Evolutionary conservation across 148 eudicot genomes (phyloP).

Genomic region (Camellia japonica): DNA sequence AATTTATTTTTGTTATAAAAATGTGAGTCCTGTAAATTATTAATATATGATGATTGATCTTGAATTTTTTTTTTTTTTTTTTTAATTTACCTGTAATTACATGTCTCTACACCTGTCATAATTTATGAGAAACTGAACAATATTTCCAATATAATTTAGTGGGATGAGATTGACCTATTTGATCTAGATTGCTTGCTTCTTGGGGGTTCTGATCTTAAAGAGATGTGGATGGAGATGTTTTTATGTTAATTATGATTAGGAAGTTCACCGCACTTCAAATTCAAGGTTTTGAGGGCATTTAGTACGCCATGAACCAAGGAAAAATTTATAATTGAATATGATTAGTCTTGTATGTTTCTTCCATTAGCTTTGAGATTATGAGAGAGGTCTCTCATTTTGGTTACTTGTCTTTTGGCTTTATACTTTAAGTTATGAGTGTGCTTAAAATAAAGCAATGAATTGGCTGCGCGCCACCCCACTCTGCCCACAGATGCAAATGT

Average conservation of each 20-base stretch:
- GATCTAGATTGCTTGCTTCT: background rate
- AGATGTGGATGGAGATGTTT: conserved; percentile 1
- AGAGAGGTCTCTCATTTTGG: background rate
- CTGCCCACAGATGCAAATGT: background rate
- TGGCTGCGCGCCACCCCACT: background rate
- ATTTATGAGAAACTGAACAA: too few relatives aligned
- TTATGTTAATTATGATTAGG: background rate
- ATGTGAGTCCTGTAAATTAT: background rate
- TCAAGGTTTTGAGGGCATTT: background rate
- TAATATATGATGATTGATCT: background rate
- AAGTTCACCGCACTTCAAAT: background rate
- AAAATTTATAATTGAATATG: background rate
- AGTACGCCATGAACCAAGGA: background rate
- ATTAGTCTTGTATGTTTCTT: background rate
- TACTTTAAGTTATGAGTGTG: background rate
- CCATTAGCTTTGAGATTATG: background rate
- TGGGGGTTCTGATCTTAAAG: background rate
- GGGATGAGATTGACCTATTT: background rate
- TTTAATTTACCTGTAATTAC: background rate
- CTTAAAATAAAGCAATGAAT: background rate
- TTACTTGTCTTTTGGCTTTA: background rate
- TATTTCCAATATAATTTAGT: too few relatives aligned
- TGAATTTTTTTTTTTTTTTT: background rate
- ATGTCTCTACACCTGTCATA: background rate
- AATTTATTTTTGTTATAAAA: background rate